Evolutionary conservation across 495 filamentous ascomycete species (phyloP).

Genomic region (Xylaria palmicola): DNA sequence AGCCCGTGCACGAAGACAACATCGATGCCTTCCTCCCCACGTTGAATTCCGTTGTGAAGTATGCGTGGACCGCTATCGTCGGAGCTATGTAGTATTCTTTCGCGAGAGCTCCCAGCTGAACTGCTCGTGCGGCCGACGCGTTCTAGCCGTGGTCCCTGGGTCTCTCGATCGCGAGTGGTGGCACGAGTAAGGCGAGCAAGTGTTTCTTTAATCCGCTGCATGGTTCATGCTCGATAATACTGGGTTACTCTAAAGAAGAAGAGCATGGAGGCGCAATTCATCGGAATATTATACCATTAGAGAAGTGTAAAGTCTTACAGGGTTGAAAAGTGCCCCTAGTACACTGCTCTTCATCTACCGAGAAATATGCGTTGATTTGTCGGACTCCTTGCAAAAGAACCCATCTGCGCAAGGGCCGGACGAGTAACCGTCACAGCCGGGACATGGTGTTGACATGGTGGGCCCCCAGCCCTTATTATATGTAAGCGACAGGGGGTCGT

Average conservation of each 20-base stretch:
- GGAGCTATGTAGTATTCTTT: slow-evolving; percentile 25
- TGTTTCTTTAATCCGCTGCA: slow-evolving; percentile 36
- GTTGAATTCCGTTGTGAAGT: slow-evolving; percentile 24
- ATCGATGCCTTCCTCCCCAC: slow-evolving; percentile 28
- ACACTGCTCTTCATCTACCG: neutral
- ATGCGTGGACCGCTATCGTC: slow-evolving; percentile 29
- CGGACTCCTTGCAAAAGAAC: neutral
- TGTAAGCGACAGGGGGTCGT: neutral
- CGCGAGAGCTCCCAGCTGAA: slow-evolving; percentile 30
- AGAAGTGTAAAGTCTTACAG: slow-evolving; percentile 3
- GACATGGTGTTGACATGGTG: slow-evolving; percentile 11
- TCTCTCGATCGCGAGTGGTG: slow-evolving; percentile 21
- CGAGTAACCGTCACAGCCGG: slow-evolving; percentile 16
- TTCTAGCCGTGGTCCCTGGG: slow-evolving; percentile 26
- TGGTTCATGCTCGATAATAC: slow-evolving; percentile 23
- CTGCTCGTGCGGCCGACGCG: slow-evolving; percentile 31
- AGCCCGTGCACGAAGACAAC: slow-evolving; percentile 38
- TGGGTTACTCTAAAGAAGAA: neutral
- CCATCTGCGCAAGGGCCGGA: slow-evolving; percentile 10
- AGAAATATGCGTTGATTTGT: slow-evolving; percentile 10
- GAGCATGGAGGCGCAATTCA: neutral
- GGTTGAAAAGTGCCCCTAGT: neutral
- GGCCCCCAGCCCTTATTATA: neutral
- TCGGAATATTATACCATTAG: neutral
- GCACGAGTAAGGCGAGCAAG: slow-evolving; percentile 33